These are phyloP conservation scores for Pharus latifolius DNA, from an alignment of 176 grass and related monocot species.

Conservation along the genomic window DNA sequence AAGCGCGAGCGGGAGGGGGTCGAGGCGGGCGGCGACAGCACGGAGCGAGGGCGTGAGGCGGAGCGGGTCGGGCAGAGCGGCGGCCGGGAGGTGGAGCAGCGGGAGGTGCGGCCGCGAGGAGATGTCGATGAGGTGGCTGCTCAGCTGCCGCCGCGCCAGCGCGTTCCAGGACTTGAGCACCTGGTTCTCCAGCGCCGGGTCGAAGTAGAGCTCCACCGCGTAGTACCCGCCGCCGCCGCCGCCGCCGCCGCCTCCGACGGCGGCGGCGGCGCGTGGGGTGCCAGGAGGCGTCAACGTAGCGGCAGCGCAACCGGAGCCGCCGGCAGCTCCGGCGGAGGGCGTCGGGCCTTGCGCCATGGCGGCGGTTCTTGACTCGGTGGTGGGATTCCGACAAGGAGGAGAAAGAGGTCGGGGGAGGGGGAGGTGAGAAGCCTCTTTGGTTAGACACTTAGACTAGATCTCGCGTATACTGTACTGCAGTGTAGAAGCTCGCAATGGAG, in stretches of 20 bases:
- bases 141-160: slow-evolving; percentile 83
- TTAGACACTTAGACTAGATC: not conserved
- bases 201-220: slow-evolving; percentile 96
- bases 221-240: slow-evolving; percentile 8
- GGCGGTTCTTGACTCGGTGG: not conserved
- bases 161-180: slow-evolving; percentile 99
- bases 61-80: slow-evolving; percentile 50
- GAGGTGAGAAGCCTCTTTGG: not conserved
- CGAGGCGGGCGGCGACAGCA: slow-evolving; percentile 66
- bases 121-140: slow-evolving; percentile 78
- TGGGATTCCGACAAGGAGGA: slow-evolving; percentile 21
- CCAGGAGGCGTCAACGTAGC: slow-evolving; percentile 21
- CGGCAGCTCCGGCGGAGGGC: slow-evolving; percentile 20
- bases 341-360: slow-evolving; percentile 33
- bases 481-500: slow-evolving; percentile 16
- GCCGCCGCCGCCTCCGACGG: not conserved
- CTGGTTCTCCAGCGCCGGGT: slow-evolving; percentile 94
- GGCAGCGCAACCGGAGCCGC: slow-evolving; percentile 6
- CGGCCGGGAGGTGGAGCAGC: slow-evolving; percentile 50
- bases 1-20: slow-evolving; percentile 64
- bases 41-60: slow-evolving; percentile 74
- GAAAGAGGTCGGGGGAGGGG: not conserved
- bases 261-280: slow-evolving; percentile 23
- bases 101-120: slow-evolving; percentile 73
- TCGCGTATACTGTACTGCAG: not conserved